Evolutionary conservation across 2,329 filamentous ascomycete genomes (phyloP).

Genomic region (Paecilomyces sp.): DNA sequence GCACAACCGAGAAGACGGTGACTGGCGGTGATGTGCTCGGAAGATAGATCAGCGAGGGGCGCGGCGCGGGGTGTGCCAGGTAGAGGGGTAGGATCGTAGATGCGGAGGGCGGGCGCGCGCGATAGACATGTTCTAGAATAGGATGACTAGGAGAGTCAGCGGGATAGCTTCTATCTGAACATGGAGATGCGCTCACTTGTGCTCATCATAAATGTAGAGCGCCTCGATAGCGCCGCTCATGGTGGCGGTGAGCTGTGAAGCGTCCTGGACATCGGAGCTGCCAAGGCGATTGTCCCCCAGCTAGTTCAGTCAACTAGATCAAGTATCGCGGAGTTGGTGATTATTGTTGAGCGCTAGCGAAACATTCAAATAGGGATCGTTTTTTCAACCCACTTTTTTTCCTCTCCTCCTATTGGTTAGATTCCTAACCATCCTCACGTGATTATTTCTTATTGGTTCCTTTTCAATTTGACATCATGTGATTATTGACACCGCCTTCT

Average conservation of each 20-base stretch:
- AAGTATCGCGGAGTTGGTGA: too few relatives aligned
- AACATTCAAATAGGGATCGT: too few relatives aligned
- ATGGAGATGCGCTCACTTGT: conserved; percentile 57
- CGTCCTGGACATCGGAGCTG: background rate
- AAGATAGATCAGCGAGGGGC: conserved; percentile 80
- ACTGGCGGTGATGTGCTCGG: conserved; percentile 76
- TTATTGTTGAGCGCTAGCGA: too few relatives aligned
- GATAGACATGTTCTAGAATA: conserved; percentile 84
- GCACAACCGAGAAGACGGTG: conserved; percentile 78
- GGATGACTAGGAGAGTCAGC: conserved; percentile 53
- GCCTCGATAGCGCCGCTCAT: conserved; percentile 90
- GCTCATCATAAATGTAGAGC: conserved; percentile 93
- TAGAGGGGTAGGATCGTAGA: conserved; percentile 76
- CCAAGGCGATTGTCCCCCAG: conserved; percentile 11
- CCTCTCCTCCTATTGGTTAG: too few relatives aligned
- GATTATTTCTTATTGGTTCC: too few relatives aligned
- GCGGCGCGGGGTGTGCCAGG: conserved; percentile 70
- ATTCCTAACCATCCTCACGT: too few relatives aligned
- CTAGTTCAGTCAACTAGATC: conserved; percentile 1
- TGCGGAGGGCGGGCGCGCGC: conserved; percentile 70
- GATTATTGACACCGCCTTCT: too few relatives aligned
- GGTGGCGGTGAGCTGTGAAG: conserved; percentile 26
- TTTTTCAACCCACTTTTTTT: too few relatives aligned
- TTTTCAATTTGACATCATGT: too few relatives aligned
- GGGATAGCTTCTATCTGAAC: background rate